These are phyloP conservation scores for Saturnispora sanitii DNA, from an alignment of 805 yeast genomes.

Conservation along the genomic window DNA sequence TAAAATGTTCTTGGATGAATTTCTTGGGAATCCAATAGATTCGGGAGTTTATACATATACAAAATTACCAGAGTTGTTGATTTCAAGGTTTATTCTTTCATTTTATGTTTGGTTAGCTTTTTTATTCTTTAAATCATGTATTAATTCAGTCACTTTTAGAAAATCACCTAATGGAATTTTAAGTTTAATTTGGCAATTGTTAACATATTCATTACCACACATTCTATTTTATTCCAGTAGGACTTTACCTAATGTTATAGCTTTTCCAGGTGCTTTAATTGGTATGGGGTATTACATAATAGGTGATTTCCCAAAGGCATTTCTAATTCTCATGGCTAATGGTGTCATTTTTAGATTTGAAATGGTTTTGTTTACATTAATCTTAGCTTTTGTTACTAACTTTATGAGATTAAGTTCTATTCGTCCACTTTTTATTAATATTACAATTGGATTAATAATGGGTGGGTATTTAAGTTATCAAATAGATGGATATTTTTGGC, in stretches of 20 bases:
- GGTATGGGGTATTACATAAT: conserved; percentile 42
- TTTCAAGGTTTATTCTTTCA: conserved; percentile 53
- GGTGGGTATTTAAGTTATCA: conserved; percentile 42
- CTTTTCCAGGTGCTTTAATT: conserved; percentile 58
- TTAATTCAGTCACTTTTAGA: conserved; percentile 20
- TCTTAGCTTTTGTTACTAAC: conserved; percentile 30
- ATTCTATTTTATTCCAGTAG: conserved; percentile 70
- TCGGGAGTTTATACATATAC: conserved; percentile 22
- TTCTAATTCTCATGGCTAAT: conserved; percentile 48
- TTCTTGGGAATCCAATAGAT: neutral
- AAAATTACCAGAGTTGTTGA: conserved; percentile 41
- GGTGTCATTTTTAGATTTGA: conserved; percentile 70
- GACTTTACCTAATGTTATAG: conserved; percentile 80
- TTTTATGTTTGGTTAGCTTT: conserved; percentile 45
- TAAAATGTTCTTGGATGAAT: neutral
- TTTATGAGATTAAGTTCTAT: neutral
- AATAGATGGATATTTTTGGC: conserved; percentile 78
- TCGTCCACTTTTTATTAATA: conserved; percentile 24
- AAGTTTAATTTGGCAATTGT: conserved; percentile 20
- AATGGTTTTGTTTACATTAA: conserved; percentile 42
- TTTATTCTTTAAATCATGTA: conserved; percentile 37
- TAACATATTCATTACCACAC: conserved; percentile 68
- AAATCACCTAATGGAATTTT: conserved; percentile 8
- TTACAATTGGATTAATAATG: conserved; percentile 30
- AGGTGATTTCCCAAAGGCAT: conserved; percentile 38